Conservation (phyloP, 805 yeast species). For the Ogataea paraovalis region DNA sequence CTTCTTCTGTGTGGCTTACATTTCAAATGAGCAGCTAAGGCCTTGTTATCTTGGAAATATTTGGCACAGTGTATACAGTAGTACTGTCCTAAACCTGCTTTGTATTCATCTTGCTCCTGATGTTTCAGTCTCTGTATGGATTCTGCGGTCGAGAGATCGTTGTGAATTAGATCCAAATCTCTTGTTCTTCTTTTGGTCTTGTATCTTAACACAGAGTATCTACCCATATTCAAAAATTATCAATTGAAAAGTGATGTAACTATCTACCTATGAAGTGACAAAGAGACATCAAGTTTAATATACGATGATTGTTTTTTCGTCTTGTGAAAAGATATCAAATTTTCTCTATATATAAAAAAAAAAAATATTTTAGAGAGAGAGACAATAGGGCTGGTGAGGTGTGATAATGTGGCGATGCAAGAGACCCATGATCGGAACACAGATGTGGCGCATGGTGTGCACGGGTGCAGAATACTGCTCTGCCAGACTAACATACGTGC, state of each 20-base stretch:
- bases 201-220: conserved; percentile 80
- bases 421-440: no score
- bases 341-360: neutral
- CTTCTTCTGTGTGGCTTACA: conserved; percentile 85
- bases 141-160: conserved; percentile 64
- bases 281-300: no score
- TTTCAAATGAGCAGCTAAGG: conserved; percentile 68
- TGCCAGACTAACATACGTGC: neutral
- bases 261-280: no score
- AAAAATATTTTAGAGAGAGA: conserved; percentile 2
- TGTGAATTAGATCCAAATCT: conserved; percentile 78
- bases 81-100: conserved; percentile 92
- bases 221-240: conserved; percentile 69
- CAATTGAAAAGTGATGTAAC: no score
- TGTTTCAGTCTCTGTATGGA: conserved; percentile 63
- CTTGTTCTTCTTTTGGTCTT: conserved; percentile 85
- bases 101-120: conserved; percentile 84
- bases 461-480: neutral
- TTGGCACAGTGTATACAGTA: conserved; percentile 94
- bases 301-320: no score
- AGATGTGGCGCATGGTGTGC: neutral
- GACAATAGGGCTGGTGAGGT: neutral
- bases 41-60: conserved; percentile 75
- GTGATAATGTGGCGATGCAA: neutral
- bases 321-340: no score